Conservation (phyloP, 2,329 filamentous ascomycete genomes). For the Samsoniella hepiali region DNA sequence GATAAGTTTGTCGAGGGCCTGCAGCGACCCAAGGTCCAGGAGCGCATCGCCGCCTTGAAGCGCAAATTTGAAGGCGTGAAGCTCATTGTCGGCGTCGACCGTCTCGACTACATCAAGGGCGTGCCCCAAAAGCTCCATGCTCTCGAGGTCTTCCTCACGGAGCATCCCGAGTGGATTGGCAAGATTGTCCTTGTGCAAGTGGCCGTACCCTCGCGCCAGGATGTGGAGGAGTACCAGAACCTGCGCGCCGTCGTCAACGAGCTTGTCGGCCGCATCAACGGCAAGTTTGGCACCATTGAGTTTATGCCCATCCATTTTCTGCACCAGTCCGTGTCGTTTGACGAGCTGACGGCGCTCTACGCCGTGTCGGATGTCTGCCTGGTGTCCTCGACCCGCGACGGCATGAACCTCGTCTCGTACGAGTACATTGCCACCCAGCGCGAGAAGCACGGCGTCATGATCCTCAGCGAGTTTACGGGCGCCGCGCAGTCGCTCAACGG, state of each 20-base stretch:
- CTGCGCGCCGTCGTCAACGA: slow-evolving; percentile 94
- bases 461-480: slow-evolving; percentile 94
- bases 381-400: slow-evolving; percentile 92
- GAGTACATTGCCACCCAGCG: slow-evolving; percentile 96
- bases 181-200: slow-evolving; percentile 96
- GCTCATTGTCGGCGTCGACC: slow-evolving; percentile 93
- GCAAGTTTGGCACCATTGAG: slow-evolving; percentile 92
- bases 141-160: slow-evolving; percentile 91
- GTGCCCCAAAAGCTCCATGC: slow-evolving; percentile 97
- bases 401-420: slow-evolving; percentile 98
- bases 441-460: slow-evolving; percentile 86
- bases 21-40: slow-evolving; percentile 78
- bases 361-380: slow-evolving; percentile 89
- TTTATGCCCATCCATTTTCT: slow-evolving; percentile 99
- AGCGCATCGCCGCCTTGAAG: slow-evolving; percentile 78
- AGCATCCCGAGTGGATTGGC: slow-evolving; percentile 97
- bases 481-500: slow-evolving; percentile 93
- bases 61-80: slow-evolving; percentile 95
- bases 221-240: slow-evolving; percentile 98
- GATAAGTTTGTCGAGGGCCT: slow-evolving; percentile 93
- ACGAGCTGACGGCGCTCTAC: slow-evolving; percentile 91
- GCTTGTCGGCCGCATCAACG: slow-evolving; percentile 93
- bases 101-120: slow-evolving; percentile 97
- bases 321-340: slow-evolving; percentile 92
- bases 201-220: slow-evolving; percentile 88